Conservation (phyloP, 2,329 filamentous ascomycete genomes). For the Cordyceps fumosorosea region DNA sequence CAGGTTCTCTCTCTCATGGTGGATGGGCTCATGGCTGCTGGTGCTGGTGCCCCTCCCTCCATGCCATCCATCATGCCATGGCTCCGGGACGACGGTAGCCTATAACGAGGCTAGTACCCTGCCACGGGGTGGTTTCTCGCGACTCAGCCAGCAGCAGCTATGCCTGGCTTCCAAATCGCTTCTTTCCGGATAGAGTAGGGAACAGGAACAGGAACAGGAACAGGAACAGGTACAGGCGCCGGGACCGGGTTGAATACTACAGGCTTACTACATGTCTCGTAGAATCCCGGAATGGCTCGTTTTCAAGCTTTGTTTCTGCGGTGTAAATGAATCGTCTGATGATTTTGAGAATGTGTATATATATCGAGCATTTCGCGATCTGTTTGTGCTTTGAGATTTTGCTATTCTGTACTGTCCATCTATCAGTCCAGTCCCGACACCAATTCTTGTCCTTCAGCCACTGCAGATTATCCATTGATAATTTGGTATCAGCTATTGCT, state of each 20-base stretch:
- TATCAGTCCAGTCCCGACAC: neutral
- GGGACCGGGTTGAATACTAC: neutral
- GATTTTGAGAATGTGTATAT: neutral
- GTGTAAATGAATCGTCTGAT: neutral
- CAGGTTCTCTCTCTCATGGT: neutral
- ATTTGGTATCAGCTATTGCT: neutral
- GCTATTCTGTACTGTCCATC: no score
- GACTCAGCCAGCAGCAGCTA: neutral
- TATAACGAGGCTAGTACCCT: neutral
- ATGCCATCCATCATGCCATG: neutral
- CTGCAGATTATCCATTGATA: neutral
- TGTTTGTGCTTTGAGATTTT: neutral
- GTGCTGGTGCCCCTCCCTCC: neutral
- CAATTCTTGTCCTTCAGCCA: neutral
- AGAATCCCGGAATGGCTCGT: neutral
- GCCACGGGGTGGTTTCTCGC: neutral
- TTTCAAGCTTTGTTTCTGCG: neutral
- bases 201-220: no score
- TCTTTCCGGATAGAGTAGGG: neutral
- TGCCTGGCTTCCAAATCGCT: neutral
- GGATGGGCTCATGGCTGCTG: constrained; percentile 4
- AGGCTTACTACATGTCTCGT: constrained; percentile 8
- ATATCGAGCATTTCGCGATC: neutral
- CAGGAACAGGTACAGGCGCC: no score
- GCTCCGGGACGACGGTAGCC: neutral